Evolutionary conservation across 306 rosid species (phyloP), one percentile per base, ranked within the genome.

Genomic region (Mimosa bimucronata): DNA sequence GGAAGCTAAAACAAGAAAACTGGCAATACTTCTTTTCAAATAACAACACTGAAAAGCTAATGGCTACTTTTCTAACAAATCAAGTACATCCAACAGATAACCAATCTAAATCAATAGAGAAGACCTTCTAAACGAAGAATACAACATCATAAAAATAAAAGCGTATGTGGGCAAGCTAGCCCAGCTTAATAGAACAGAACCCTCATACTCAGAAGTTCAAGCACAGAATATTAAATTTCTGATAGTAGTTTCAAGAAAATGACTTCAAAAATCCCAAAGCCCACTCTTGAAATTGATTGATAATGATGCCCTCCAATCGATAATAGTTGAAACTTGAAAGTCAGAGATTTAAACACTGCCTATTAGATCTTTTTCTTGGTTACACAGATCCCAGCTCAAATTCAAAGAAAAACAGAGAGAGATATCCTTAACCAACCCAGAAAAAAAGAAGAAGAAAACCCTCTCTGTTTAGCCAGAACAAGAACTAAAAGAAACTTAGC

Each of bases 361-460:
- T 82, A 77, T 62, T 50, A 78, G 78, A 81, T 78, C 78, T 82
- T 71, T 78, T 45, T n/a, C 55, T 55, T 64, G 74, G n/a, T 57
- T 50, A 77, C 26, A 69, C 67, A 80, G 81, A 86, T 52, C 84
- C 84, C 81, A 84, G 78, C 77, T 76, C 80, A 29, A 29, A 67
- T 73, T 68, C 66, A 67, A 77, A 77, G 66, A 71, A 64, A 64
- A 64, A 16, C 41, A 28, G 44, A 79, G 19, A 52, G 40, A 40
- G 38, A 40, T 65, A 40, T 66, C n/a, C n/a, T 14, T 1, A 26
- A 26, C 38, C n/a, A 61, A 61, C 11, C 67, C 38, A 13, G 38
- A 61, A n/a, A n/a, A n/a, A n/a, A n/a, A n/a, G n/a, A n/a, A n/a
- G n/a, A n/a, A n/a, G n/a, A n/a, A 10, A 58, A 9, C 31, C 30